Percentiles rank a stretch among this genome's conserved stretches.
These are phyloP conservation scores for Lignosus rhinocerotis DNA, from an alignment of 1,284 basidiomycete genomes.

Conservation along the genomic window DNA sequence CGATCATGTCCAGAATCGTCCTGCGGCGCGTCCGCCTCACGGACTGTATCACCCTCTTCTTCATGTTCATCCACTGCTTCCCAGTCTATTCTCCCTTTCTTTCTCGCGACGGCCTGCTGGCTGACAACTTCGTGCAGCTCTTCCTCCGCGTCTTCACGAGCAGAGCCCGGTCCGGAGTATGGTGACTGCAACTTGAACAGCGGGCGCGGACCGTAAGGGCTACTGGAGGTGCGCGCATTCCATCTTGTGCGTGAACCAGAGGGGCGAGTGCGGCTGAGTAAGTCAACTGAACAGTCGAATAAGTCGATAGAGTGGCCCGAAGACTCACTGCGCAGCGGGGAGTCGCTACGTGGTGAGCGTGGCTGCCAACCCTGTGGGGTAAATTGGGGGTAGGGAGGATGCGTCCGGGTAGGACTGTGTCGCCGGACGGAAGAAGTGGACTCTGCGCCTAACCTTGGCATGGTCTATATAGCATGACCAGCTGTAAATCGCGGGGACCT, in stretches of 20 bases:
- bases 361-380: conserved; percentile 14
- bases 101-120: neutral
- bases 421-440: conserved; percentile 17
- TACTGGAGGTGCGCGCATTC: conserved; percentile 13
- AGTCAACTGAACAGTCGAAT: conserved; percentile 7
- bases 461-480: conserved; percentile 9
- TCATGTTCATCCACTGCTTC: conserved; percentile 5
- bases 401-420: conserved; percentile 18
- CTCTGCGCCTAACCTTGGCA: conserved; percentile 21
- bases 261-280: conserved; percentile 7
- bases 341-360: neutral
- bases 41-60: neutral
- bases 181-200: conserved; percentile 11
- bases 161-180: conserved; percentile 11
- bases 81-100: neutral
- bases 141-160: conserved; percentile 10
- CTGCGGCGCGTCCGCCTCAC: neutral
- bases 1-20: neutral
- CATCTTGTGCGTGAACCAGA: conserved; percentile 16
- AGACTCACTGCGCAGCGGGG: neutral
- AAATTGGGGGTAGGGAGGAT: conserved; percentile 14
- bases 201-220: conserved; percentile 21
- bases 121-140: neutral
- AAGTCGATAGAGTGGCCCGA: neutral
- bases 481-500: neutral